Conservation (phyloP, 2,329 filamentous ascomycete genomes). For the Mycosphaerella sp. region DNA sequence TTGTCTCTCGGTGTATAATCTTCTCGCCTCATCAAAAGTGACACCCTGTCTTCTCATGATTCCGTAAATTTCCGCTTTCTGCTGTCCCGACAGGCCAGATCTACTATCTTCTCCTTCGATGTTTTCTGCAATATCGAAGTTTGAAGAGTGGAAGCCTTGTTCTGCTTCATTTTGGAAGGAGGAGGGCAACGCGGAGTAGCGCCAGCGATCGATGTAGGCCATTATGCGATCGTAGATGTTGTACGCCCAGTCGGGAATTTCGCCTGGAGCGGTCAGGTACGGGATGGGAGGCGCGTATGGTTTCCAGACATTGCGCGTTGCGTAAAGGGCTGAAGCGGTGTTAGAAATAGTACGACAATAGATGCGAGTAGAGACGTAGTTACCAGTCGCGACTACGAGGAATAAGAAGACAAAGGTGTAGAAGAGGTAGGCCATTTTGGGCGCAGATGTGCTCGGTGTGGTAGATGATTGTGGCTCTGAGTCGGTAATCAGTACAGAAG, state of each 20-base stretch:
- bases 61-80: conserved; percentile 73
- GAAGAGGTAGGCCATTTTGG: conserved; percentile 68
- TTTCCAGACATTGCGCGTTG: conserved; percentile 73
- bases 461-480: background rate
- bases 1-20: conserved; percentile 74
- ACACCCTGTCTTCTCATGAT: conserved; percentile 86
- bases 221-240: conserved; percentile 37
- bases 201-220: conserved; percentile 38
- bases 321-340: conserved; percentile 57
- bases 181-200: conserved; percentile 71
- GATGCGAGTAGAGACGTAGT: conserved; percentile 20
- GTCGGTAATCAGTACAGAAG: background rate
- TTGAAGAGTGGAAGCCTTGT: conserved; percentile 72
- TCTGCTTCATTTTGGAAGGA: conserved; percentile 77
- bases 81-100: conserved; percentile 70
- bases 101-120: conserved; percentile 71
- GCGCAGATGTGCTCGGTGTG: conserved; percentile 4
- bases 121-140: conserved; percentile 78
- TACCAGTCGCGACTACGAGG: conserved; percentile 65
- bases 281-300: conserved; percentile 57
- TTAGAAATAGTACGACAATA: background rate
- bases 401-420: conserved; percentile 68
- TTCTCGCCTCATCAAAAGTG: conserved; percentile 83
- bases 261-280: conserved; percentile 42
- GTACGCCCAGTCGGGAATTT: conserved; percentile 51